Evolutionary conservation across 169 alveolate species (phyloP).

Genomic region (Theileria parva): DNA sequence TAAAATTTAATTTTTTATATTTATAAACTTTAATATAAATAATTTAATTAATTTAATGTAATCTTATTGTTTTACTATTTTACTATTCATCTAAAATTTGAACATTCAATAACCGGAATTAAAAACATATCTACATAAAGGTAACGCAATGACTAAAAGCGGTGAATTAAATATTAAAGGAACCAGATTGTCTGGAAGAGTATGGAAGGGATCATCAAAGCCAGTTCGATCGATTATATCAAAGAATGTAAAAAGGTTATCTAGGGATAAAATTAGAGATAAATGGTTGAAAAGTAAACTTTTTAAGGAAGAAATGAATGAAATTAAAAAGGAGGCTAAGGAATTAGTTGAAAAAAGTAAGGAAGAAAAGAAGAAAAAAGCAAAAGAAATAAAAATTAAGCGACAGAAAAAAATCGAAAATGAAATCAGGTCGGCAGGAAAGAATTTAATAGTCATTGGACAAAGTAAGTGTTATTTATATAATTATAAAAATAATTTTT

Average conservation of each 20-base stretch:
- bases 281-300: constrained; percentile 57
- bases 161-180: constrained; percentile 44
- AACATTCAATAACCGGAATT: background rate
- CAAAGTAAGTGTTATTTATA: constrained; percentile 38
- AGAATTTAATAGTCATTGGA: constrained; percentile 47
- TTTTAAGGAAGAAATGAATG: constrained; percentile 40
- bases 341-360: constrained; percentile 25
- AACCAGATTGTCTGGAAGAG: constrained; percentile 64
- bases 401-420: constrained; percentile 48
- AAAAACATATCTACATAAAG: background rate
- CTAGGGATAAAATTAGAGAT: constrained; percentile 39
- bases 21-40: too few species aligned
- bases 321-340: constrained; percentile 40
- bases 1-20: too few species aligned
- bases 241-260: constrained; percentile 7
- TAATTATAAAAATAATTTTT: background rate
- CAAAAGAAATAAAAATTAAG: constrained; percentile 23
- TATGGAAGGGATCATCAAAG: constrained; percentile 51
- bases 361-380: constrained; percentile 28
- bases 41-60: too few species aligned
- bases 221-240: constrained; percentile 47
- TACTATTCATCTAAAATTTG: background rate
- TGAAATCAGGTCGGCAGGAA: constrained; percentile 65
- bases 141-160: background rate
- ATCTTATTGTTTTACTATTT: background rate